Conservation (phyloP, 345 rosid genomes). For the Rhodomyrtus tomentosa region DNA sequence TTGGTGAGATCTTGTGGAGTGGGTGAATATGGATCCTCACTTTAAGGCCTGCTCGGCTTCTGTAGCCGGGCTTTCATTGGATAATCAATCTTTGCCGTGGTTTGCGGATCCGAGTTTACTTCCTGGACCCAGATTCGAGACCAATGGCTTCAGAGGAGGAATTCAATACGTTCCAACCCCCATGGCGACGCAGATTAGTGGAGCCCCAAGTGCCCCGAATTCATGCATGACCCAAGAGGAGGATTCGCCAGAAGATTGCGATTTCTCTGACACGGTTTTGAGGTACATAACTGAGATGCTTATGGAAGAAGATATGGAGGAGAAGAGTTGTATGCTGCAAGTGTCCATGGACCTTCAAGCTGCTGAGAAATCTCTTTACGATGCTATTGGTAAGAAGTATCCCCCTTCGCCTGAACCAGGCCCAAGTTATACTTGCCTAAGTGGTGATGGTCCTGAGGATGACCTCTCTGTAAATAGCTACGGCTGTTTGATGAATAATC, state of each 20-base stretch:
- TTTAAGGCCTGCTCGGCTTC: slow-evolving; percentile 22
- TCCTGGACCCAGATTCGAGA: slow-evolving; percentile 22
- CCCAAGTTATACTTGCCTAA: slow-evolving; percentile 5
- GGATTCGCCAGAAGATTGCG: slow-evolving; percentile 49
- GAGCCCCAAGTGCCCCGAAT: neutral
- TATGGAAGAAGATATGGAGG: slow-evolving; percentile 86
- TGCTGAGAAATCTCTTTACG: slow-evolving; percentile 86
- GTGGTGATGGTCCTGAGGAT: slow-evolving; percentile 16
- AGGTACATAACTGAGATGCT: slow-evolving; percentile 77
- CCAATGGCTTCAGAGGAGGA: slow-evolving; percentile 12
- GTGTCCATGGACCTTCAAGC: slow-evolving; percentile 81
- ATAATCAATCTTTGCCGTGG: slow-evolving; percentile 24
- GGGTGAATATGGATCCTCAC: slow-evolving; percentile 45
- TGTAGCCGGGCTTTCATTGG: slow-evolving; percentile 21
- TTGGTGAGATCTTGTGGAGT: neutral
- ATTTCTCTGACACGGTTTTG: slow-evolving; percentile 77
- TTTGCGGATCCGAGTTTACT: slow-evolving; percentile 27
- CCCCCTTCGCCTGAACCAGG: slow-evolving; percentile 69
- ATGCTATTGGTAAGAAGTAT: slow-evolving; percentile 75
- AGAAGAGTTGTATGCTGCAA: slow-evolving; percentile 67
- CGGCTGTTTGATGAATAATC: slow-evolving; percentile 9
- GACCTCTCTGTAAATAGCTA: slow-evolving; percentile 14
- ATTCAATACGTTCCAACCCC: slow-evolving; percentile 14
- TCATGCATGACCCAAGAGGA: slow-evolving; percentile 22
- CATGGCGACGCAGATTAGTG: slow-evolving; percentile 1